A percentile compares a stretch with the other conserved stretches of the same genome.
phyloP scores from a whole-genome alignment of 2,329 filamentous ascomycete genomes.

The Exophiala aquamarina region DNA sequence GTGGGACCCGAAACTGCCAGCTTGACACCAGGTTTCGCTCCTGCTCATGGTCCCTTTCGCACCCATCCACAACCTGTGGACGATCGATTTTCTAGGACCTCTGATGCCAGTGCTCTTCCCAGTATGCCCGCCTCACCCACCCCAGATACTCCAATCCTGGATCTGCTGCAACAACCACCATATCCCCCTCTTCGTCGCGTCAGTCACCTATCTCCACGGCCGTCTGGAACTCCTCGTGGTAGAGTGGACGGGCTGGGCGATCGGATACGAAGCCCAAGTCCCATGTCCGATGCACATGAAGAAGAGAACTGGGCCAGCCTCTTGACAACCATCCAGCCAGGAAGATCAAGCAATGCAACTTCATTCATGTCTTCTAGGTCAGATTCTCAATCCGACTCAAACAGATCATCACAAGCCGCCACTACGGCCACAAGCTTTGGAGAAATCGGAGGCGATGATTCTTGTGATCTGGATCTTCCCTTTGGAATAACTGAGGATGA shows the following conservation, averaged over 20 bases:
- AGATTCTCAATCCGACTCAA: constrained; percentile 40
- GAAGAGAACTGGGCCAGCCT: constrained; percentile 76
- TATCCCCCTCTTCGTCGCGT: constrained; percentile 33
- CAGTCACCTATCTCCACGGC: constrained; percentile 31
- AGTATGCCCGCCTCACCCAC: background rate
- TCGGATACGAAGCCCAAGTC: constrained; percentile 77
- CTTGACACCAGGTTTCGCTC: constrained; percentile 44
- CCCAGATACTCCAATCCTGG: too few relatives aligned
- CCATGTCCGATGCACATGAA: constrained; percentile 37
- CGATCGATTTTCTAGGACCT: background rate
- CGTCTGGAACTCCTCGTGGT: constrained; percentile 20
- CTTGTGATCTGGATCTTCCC: constrained; percentile 27
- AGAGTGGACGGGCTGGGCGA: constrained; percentile 75
- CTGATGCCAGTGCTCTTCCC: constrained; percentile 11
- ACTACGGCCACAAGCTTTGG: constrained; percentile 34
- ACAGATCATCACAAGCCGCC: constrained; percentile 33
- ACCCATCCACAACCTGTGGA: constrained; percentile 3
- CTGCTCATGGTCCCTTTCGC: constrained; percentile 33
- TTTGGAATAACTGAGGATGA: constrained; percentile 28
- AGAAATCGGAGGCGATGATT: constrained; percentile 26
- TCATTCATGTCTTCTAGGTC: constrained; percentile 72
- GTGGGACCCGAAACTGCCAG: constrained; percentile 10
- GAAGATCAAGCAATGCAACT: constrained; percentile 77
- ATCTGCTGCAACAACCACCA: background rate
- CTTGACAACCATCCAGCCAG: constrained; percentile 74